These are phyloP conservation scores for Scutellaria minor DNA, from an alignment of 257 asterid genomes.

Conservation along the genomic window DNA sequence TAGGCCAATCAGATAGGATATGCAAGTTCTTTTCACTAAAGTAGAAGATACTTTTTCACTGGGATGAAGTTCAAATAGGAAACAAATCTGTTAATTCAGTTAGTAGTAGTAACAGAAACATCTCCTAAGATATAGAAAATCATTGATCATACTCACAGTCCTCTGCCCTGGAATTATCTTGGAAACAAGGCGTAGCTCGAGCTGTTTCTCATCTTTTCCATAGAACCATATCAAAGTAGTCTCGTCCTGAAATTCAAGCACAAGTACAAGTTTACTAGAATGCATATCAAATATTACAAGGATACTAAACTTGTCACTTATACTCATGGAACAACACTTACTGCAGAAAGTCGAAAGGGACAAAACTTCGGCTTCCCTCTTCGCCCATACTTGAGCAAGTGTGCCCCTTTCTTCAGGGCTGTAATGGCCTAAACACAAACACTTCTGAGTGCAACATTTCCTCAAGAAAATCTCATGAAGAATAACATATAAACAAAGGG, in stretches of 20 bases:
- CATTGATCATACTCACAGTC: slow-evolving; percentile 69
- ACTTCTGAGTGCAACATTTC: slow-evolving; percentile 4
- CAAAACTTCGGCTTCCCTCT: slow-evolving; percentile 98
- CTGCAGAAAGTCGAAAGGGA: slow-evolving; percentile 89
- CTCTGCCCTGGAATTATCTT: slow-evolving; percentile 94
- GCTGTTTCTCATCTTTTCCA: slow-evolving; percentile 84
- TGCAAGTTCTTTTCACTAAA: slow-evolving; percentile 6
- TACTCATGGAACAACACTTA: slow-evolving; percentile 40
- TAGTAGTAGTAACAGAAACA: not conserved
- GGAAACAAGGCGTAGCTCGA: slow-evolving; percentile 71
- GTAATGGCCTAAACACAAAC: slow-evolving; percentile 67
- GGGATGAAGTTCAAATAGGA: slow-evolving; percentile 20
- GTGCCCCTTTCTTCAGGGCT: slow-evolving; percentile 89
- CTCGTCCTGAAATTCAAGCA: slow-evolving; percentile 72
- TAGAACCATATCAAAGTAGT: slow-evolving; percentile 84
- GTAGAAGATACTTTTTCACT: not conserved
- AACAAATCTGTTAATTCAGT: slow-evolving; percentile 5
- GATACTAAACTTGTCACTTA: not conserved
- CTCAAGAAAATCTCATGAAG: slow-evolving; percentile 3
- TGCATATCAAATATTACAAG: not conserved
- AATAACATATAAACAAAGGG: not conserved
- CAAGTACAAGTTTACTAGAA: slow-evolving; percentile 23
- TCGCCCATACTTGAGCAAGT: slow-evolving; percentile 87
- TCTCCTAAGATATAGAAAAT: slow-evolving; percentile 24
- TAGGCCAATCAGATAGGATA: not conserved